Evolutionary conservation across 805 yeast species (phyloP).

Genomic region (Starmerella lactis-condensi): DNA sequence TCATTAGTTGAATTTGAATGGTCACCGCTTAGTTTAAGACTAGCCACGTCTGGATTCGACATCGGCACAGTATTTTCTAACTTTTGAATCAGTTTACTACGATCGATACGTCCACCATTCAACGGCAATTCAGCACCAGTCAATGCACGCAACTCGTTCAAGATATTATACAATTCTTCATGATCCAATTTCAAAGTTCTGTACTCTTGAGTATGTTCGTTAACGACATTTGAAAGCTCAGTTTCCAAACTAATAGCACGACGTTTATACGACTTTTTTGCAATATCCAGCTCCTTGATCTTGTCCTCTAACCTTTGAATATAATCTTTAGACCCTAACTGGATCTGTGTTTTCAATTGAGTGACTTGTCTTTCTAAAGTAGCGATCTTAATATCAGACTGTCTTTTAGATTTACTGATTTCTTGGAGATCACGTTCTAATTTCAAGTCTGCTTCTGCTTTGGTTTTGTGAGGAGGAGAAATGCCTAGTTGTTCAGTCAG

Average conservation of each 20-base stretch:
- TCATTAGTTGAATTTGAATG: too few relatives aligned
- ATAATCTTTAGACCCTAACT: conserved; percentile 61
- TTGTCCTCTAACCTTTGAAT: conserved; percentile 43
- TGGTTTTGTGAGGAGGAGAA: conserved; percentile 27
- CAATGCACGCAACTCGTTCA: conserved; percentile 26
- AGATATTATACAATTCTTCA: conserved; percentile 43
- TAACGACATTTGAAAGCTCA: conserved; percentile 46
- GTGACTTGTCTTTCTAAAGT: conserved; percentile 21
- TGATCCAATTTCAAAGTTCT: conserved; percentile 33
- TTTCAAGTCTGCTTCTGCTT: conserved; percentile 19
- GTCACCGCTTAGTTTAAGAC: too few relatives aligned
- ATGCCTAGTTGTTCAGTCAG: conserved; percentile 33
- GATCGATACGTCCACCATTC: conserved; percentile 19
- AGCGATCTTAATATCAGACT: neutral
- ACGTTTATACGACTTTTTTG: conserved; percentile 41
- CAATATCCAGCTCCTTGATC: conserved; percentile 41
- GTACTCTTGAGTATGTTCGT: conserved; percentile 20
- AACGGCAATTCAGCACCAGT: conserved; percentile 6
- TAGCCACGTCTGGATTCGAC: too few relatives aligned
- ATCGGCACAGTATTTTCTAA: conserved; percentile 14
- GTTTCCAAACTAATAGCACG: conserved; percentile 39
- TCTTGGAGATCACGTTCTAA: conserved; percentile 32
- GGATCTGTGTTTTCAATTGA: conserved; percentile 44
- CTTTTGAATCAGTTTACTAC: conserved; percentile 19
- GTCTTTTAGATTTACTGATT: neutral